These are phyloP conservation scores for Schizothecium vesticola DNA, from an alignment of 495 filamentous ascomycete species.

Conservation along the genomic window DNA sequence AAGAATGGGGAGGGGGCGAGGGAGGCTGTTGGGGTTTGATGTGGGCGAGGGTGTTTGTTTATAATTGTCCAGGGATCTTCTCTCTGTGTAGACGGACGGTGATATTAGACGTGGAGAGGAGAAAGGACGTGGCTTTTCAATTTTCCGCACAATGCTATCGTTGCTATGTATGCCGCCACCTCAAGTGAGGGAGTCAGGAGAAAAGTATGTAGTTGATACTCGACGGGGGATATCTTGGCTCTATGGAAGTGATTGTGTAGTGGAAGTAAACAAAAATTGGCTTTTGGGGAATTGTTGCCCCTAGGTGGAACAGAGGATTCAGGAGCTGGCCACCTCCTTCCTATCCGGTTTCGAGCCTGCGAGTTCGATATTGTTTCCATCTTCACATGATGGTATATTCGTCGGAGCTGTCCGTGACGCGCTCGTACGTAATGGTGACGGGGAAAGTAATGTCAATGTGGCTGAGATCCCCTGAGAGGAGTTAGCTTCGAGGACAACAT, in stretches of 20 bases:
- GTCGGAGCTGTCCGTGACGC: background rate
- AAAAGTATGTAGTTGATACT: background rate
- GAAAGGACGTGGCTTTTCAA: background rate
- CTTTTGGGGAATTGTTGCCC: background rate
- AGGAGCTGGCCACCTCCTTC: background rate
- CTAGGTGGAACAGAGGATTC: background rate
- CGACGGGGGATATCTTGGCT: background rate
- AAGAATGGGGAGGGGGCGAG: conserved; percentile 13
- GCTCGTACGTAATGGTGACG: background rate
- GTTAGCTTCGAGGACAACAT: background rate
- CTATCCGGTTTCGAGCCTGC: background rate
- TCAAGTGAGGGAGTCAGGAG: background rate
- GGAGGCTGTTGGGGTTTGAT: conserved; percentile 11
- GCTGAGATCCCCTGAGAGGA: background rate
- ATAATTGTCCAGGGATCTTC: background rate
- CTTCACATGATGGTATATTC: background rate
- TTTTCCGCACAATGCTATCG: background rate
- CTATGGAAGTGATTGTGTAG: background rate
- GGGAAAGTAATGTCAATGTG: background rate
- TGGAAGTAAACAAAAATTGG: background rate
- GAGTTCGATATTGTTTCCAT: background rate
- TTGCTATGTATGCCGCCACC: background rate
- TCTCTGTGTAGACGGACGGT: background rate
- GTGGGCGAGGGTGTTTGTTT: background rate
- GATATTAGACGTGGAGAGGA: background rate